phyloP scores from a whole-genome alignment of 768 basidiomycete genomes.

The Plicaturopsis crispa region DNA sequence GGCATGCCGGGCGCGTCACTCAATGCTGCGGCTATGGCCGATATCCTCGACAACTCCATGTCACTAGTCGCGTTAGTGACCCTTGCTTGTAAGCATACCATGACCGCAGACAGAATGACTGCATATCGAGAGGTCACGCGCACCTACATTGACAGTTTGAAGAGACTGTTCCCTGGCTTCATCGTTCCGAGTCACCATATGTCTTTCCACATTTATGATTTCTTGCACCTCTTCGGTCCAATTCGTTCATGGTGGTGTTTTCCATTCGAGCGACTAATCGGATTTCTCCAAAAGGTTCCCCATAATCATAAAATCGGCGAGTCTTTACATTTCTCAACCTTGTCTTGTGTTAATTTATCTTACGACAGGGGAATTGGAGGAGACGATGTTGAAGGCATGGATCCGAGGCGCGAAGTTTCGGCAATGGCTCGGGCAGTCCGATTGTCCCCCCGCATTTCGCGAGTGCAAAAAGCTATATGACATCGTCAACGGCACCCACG shows the following conservation, averaged over 20 bases:
- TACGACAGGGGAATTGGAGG: slow-evolving; percentile 7
- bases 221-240: slow-evolving; percentile 26
- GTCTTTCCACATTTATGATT: slow-evolving; percentile 22
- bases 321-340: not conserved
- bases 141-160: slow-evolving; percentile 13
- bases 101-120: slow-evolving; percentile 2
- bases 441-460: slow-evolving; percentile 5
- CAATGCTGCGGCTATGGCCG: not conserved
- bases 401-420: slow-evolving; percentile 6
- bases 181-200: slow-evolving; percentile 21
- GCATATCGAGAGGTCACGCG: slow-evolving; percentile 11
- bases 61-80: slow-evolving; percentile 17
- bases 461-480: slow-evolving; percentile 7
- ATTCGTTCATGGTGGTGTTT: slow-evolving; percentile 30
- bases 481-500: not conserved
- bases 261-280: slow-evolving; percentile 28
- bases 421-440: slow-evolving; percentile 5
- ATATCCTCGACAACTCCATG: slow-evolving; percentile 20
- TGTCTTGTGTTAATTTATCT: slow-evolving; percentile 10
- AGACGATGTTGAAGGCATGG: slow-evolving; percentile 9
- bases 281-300: slow-evolving; percentile 23
- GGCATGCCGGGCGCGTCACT: not conserved
- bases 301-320: slow-evolving; percentile 23
- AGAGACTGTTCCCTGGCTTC: slow-evolving; percentile 13
- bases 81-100: slow-evolving; percentile 11